Conservation (phyloP, 2,329 filamentous ascomycete genomes). For the Thermoascus crustaceus region DNA sequence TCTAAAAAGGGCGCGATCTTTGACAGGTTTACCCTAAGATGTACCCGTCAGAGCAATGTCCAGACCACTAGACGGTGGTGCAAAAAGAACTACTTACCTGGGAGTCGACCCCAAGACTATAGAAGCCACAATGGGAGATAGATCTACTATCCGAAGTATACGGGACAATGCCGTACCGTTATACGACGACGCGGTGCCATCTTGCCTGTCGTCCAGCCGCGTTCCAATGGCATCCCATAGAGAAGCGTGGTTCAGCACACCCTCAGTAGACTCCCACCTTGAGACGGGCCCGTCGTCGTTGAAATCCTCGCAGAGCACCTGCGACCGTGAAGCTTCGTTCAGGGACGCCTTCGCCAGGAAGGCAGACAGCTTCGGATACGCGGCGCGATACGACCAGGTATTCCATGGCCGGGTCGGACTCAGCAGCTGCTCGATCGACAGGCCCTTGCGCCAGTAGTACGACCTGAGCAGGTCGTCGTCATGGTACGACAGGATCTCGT, state of each 20-base stretch:
- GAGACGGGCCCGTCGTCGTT: constrained; percentile 2
- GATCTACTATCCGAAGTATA: constrained; percentile 1
- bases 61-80: no score
- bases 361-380: constrained; percentile 5
- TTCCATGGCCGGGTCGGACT: constrained; percentile 1
- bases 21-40: background rate
- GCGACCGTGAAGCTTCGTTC: constrained; percentile 4
- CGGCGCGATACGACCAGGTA: constrained; percentile 6
- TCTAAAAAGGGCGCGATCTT: constrained; percentile 1
- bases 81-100: background rate
- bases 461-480: background rate
- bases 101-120: background rate
- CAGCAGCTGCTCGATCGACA: constrained; percentile 1
- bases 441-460: background rate
- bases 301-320: constrained; percentile 5
- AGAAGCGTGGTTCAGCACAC: background rate
- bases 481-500: background rate
- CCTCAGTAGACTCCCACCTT: constrained; percentile 1
- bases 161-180: background rate
- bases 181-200: background rate
- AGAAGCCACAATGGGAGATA: constrained; percentile 1
- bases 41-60: no score
- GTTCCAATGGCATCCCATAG: constrained; percentile 2
- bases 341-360: constrained; percentile 6
- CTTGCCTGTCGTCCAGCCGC: background rate